Conservation (phyloP, 495 filamentous ascomycete genomes). For the Xylaria nigripes region DNA sequence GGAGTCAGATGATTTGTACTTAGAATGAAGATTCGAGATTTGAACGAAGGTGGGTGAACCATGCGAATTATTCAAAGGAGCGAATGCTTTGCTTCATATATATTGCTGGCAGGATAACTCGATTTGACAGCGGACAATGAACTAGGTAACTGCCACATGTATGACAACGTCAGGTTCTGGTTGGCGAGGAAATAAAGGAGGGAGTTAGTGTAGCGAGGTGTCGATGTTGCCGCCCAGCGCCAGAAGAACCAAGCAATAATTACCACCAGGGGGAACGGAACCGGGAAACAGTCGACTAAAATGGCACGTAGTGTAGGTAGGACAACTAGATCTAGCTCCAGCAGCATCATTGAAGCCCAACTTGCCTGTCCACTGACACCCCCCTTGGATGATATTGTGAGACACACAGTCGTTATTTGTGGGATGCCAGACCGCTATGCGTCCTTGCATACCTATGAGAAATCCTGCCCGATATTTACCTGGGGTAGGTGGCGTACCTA, state of each 20-base stretch:
- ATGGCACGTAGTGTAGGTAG: conserved; percentile 11
- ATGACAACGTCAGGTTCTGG: neutral
- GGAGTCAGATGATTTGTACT: neutral
- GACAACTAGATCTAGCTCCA: conserved; percentile 1
- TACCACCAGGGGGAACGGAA: neutral
- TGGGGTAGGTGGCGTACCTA: neutral
- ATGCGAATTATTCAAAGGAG: neutral
- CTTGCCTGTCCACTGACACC: neutral
- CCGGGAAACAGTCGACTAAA: neutral
- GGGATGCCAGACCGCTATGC: conserved; percentile 2
- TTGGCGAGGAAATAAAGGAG: neutral
- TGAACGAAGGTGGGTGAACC: neutral
- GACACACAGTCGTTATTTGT: neutral
- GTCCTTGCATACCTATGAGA: conserved; percentile 1
- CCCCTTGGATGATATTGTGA: conserved; percentile 1
- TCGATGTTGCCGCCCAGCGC: neutral
- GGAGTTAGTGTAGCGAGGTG: neutral
- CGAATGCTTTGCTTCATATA: conserved; percentile 9
- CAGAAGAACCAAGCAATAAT: conserved; percentile 1
- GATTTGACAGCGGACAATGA: neutral
- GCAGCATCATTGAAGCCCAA: conserved; percentile 14
- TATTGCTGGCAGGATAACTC: neutral
- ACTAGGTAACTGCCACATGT: conserved; percentile 4
- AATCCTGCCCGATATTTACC: neutral
- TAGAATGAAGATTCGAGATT: neutral